Base-by-base conservation (phyloP, 2,329 filamentous ascomycete genomes). In the Fusarium pilosicola region DNA sequence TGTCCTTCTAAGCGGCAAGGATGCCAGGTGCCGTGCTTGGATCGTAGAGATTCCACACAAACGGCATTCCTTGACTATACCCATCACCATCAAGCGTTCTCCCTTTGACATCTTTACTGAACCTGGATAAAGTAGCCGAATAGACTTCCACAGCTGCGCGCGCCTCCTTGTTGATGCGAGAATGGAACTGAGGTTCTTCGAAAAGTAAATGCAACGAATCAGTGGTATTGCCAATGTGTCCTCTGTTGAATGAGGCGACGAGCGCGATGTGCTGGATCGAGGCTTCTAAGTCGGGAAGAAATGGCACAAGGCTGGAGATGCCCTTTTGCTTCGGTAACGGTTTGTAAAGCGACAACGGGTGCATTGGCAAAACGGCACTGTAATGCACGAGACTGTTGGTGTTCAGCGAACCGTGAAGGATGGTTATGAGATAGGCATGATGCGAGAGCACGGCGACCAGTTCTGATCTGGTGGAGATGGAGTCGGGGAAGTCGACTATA, bases 91-190 rank as follows among this genome's bases (percentile, higher is more conserved):
- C 20, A 2, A 54, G 10, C 4, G 26, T 54, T 5, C 51, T 13
- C 0, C 9, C 24, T 1, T 39, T 17, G 2, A 39, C 24, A 0
- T 28, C 5, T 9, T n/a, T 3, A 4, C 34, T 54, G 5, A 54
- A 54, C 51, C 2, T 18, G 0, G 51, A 54, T 0, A 54, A 9
- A 28, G 51, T n/a, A 2, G 14, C 14, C 6, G 51, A 54, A 28
- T 54, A 54, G 5, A 4, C 24, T 28, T 54, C 1, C 18, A 14
- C 34, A 4, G 34, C 51, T 10, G 7, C 7, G 0, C 20, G 51
- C 1, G 34, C 51, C 5, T 54, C 1, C 2, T 18, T 39, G 13
- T 54, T 54, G 3, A 54, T 54, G 4, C 20, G 14, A 2, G 51
- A 9, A 11, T 38, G 3, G 14, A 54, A 39, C 7, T 39, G 20